Percentiles rank a stretch among this genome's conserved stretches.
Evolutionary conservation across 495 filamentous ascomycete genomes (phyloP).

Genomic region (Symbiotaphrina buchneri): DNA sequence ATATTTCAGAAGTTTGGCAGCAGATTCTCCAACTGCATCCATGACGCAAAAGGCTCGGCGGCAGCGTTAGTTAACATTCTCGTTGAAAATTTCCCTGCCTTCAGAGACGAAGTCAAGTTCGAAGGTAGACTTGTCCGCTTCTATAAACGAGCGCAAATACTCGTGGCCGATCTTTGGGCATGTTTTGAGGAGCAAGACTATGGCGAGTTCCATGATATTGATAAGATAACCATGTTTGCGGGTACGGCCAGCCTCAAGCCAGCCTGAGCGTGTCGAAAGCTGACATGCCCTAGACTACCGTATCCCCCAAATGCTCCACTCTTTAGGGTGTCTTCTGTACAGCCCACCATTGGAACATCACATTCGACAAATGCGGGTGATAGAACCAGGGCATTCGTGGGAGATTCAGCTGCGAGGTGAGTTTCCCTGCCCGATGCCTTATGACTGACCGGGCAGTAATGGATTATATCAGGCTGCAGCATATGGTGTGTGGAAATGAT

Average conservation of each 20-base stretch:
- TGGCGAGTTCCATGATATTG: conserved; percentile 76
- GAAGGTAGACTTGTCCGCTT: conserved; percentile 55
- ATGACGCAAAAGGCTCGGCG: conserved; percentile 55
- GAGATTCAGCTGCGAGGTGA: conserved; percentile 70
- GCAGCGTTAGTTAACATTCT: conserved; percentile 67
- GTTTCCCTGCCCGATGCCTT: conserved; percentile 4
- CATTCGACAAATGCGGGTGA: conserved; percentile 33
- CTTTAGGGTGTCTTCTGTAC: conserved; percentile 62
- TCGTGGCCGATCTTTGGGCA: conserved; percentile 53
- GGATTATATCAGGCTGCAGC: conserved; percentile 29
- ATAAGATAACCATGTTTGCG: conserved; percentile 94
- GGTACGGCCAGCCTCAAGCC: conserved; percentile 16
- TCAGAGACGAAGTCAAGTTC: conserved; percentile 52
- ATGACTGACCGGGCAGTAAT: not conserved
- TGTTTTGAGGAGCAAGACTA: conserved; percentile 18
- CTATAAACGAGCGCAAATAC: conserved; percentile 85
- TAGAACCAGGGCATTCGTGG: conserved; percentile 54
- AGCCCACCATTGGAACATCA: conserved; percentile 53
- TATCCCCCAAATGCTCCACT: conserved; percentile 79
- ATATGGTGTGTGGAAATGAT: conserved; percentile 93
- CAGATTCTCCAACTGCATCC: conserved; percentile 49
- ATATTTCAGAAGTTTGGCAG: conserved; percentile 48
- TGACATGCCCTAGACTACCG: conserved; percentile 47
- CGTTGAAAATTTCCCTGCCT: conserved; percentile 59
- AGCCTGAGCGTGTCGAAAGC: not conserved